Conservation (phyloP, 371 early-diverging fungal genomes). For the Apophysomyces sp. region DNA sequence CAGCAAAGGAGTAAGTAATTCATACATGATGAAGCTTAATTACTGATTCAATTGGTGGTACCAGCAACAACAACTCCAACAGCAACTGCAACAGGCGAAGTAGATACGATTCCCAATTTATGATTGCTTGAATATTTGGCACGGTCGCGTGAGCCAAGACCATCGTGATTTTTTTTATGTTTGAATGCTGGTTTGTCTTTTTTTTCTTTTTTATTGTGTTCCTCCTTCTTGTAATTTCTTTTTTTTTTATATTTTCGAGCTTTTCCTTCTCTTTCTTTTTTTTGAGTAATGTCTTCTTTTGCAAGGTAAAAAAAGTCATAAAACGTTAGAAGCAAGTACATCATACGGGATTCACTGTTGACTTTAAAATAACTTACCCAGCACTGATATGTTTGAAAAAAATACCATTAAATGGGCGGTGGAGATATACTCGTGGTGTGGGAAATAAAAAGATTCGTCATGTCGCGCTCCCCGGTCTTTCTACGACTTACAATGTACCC, state of each 20-base stretch:
- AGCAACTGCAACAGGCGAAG: background rate
- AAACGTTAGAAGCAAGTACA: background rate
- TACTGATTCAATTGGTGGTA: background rate
- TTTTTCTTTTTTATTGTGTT: background rate
- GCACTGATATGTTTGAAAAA: too few species aligned
- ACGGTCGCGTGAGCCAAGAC: background rate
- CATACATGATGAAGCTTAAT: background rate
- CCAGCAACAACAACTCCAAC: background rate
- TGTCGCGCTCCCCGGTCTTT: too few species aligned
- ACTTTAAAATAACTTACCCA: too few species aligned
- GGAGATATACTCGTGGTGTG: too few species aligned
- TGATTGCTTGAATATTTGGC: background rate
- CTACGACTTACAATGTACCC: too few species aligned
- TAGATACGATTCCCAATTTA: background rate
- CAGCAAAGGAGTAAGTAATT: conserved; percentile 19
- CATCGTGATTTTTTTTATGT: background rate
- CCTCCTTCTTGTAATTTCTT: background rate
- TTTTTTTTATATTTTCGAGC: background rate
- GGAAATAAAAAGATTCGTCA: too few species aligned
- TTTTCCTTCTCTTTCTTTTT: background rate
- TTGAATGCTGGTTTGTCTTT: background rate
- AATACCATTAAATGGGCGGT: too few species aligned
- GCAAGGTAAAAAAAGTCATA: background rate
- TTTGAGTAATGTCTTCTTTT: background rate
- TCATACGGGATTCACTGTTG: too few species aligned